Evolutionary conservation across 164 flowering plant genomes (phyloP).

Genomic region (Brasenia schreberi): DNA sequence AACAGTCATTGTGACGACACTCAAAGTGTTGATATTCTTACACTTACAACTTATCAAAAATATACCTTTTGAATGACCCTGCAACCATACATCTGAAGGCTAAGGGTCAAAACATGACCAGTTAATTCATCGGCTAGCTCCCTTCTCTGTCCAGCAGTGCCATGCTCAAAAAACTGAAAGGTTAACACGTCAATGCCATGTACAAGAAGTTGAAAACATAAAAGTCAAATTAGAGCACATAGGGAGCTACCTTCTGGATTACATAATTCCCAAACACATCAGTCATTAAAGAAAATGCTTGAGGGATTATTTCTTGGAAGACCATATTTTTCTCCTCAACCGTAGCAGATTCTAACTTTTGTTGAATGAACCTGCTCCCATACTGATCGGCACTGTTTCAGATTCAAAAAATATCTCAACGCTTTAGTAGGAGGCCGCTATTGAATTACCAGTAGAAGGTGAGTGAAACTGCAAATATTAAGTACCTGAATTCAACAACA

Average conservation of each 20-base stretch:
- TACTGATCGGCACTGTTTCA: constrained; percentile 83
- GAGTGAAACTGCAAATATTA: background rate
- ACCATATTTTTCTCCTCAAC: constrained; percentile 81
- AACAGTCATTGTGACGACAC: too few relatives aligned
- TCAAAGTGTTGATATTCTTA: too few relatives aligned
- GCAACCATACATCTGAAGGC: constrained; percentile 94
- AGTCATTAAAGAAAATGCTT: constrained; percentile 84
- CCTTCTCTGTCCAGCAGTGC: constrained; percentile 54
- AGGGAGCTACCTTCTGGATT: constrained; percentile 71
- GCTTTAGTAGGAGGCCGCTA: background rate
- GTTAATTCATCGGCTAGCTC: constrained; percentile 63
- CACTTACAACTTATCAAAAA: too few relatives aligned
- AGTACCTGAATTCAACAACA: constrained; percentile 89
- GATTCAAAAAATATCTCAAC: constrained; percentile 3
- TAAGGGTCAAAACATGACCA: constrained; percentile 61
- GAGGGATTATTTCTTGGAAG: constrained; percentile 81
- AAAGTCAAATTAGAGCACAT: background rate
- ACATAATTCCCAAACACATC: constrained; percentile 99
- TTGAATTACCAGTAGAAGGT: background rate
- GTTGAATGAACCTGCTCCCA: constrained; percentile 98
- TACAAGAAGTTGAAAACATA: background rate
- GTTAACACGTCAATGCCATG: background rate
- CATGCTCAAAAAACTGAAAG: constrained; percentile 79
- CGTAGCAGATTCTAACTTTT: constrained; percentile 90
- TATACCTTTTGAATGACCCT: constrained; percentile 83